Evolutionary conservation across 2,329 filamentous ascomycete genomes (phyloP), one percentile per base, ranked within the genome.

Genomic region (Monosporascus sp.): DNA sequence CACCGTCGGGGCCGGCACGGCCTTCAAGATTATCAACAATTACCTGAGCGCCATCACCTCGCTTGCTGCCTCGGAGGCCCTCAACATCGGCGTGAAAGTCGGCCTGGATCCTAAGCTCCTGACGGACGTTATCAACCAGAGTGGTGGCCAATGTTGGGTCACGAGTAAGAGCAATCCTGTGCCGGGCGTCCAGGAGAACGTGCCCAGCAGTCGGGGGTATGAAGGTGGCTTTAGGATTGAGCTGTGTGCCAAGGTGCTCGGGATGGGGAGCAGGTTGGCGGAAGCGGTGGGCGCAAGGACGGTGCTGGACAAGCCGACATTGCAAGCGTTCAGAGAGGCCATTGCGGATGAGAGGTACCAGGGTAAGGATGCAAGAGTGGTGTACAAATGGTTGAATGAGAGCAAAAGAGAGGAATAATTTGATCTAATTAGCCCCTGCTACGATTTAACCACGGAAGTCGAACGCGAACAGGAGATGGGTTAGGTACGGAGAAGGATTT

Each of bases 11-110:
- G 77, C 85, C 3, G 87, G 87, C 0, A 77, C 89, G 0, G 85
- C 86, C 7, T 86, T 81, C 26, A 90, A 90, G 67, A 75, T 89
- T 15, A 85, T 86, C 51, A 90, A 90, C 69, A 89, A 90, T 67
- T 90, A 90, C 62, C 78, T 89, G 20, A 71, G 87, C 20, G 85
- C 85, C 5, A 79, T 89, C 58, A 87, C 84, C 67, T 89, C 88
- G 58, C 84, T 73, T 17, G 70, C 68, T 1, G 68, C 68, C 0
- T 65, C 66, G 2, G 70, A 72, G 58, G 69, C 70, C 6, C 65
- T 73, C 51, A 71, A 70, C 48, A 68, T 73, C 20, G 71, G 70
- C 28, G 63, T 71, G 26, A 71, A 67, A 41, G 65, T 69, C 31
- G 70, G 71, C 11, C 55, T 73, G 31, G 68, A 72, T 49, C 65